Evolutionary conservation across 495 filamentous ascomycete genomes (phyloP).

Genomic region (Chaetomium tenue): DNA sequence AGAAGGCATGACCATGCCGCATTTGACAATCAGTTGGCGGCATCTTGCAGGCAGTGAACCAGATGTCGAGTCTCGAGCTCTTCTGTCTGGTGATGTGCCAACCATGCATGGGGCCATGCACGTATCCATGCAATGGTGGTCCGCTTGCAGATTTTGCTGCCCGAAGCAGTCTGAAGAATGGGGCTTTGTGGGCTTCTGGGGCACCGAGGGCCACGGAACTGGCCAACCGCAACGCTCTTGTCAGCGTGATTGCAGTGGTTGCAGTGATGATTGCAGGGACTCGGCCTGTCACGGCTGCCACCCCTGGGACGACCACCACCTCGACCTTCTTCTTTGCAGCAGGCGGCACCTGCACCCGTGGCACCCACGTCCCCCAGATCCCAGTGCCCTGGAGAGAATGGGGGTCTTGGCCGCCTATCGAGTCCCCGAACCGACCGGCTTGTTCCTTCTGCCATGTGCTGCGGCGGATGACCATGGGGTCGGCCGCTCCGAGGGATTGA

Average conservation of each 20-base stretch:
- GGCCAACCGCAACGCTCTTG: constrained; percentile 10
- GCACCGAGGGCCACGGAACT: not conserved
- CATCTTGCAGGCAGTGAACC: constrained; percentile 9
- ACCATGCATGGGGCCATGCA: constrained; percentile 25
- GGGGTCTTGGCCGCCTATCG: not conserved
- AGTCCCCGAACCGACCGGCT: constrained; percentile 1
- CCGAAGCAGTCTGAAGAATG: not conserved
- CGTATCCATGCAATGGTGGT: constrained; percentile 17
- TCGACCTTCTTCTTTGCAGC: not conserved
- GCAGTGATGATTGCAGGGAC: constrained; percentile 1
- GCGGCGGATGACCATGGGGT: constrained; percentile 1
- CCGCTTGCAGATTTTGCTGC: constrained; percentile 15
- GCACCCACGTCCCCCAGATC: not conserved
- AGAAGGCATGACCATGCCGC: constrained; percentile 1
- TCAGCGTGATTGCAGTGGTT: constrained; percentile 10
- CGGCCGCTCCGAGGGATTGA: not conserved
- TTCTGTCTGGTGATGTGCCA: constrained; percentile 27
- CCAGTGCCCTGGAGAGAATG: constrained; percentile 8
- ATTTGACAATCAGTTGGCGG: constrained; percentile 5
- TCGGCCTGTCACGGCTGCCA: not conserved
- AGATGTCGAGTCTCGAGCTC: not conserved
- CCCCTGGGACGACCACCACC: too few species aligned
- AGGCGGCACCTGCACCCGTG: not conserved
- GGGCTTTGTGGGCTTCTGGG: not conserved
- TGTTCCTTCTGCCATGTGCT: not conserved